Percentiles rank a stretch among this genome's conserved stretches.
These are phyloP conservation scores for Alternaria angustiovoidea DNA, from an alignment of 2,329 filamentous ascomycete species.

Conservation along the genomic window DNA sequence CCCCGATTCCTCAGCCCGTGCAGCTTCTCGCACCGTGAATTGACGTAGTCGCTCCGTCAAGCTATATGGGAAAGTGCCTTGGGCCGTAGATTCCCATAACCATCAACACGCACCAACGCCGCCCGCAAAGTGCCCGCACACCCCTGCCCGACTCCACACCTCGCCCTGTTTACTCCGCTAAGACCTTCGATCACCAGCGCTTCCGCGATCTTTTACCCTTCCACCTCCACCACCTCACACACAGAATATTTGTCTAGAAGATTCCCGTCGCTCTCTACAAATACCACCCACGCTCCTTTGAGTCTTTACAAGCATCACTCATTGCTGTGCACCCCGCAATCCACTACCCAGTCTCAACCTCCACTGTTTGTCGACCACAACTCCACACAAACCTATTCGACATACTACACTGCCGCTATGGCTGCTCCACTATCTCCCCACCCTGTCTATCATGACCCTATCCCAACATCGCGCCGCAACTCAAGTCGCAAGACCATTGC, in stretches of 20 bases:
- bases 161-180: conserved; percentile 34
- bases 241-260: conserved; percentile 21
- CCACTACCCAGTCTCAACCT: conserved; percentile 10
- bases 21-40: neutral
- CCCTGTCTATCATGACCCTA: conserved; percentile 33
- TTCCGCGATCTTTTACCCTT: conserved; percentile 28
- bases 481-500: conserved; percentile 40
- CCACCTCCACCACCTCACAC: conserved; percentile 15
- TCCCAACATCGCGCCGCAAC: conserved; percentile 32
- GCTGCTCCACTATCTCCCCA: conserved; percentile 28
- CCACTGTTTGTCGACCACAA: conserved; percentile 15
- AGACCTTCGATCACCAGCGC: conserved; percentile 35
- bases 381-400: conserved; percentile 11
- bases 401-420: conserved; percentile 28
- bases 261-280: conserved; percentile 27
- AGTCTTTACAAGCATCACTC: conserved; percentile 13
- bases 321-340: conserved; percentile 4
- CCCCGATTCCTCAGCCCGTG: conserved; percentile 9
- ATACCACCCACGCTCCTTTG: conserved; percentile 30
- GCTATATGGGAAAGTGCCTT: conserved; percentile 29
- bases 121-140: conserved; percentile 15
- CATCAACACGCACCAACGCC: conserved; percentile 9
- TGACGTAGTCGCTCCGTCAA: conserved; percentile 28
- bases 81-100: conserved; percentile 25
- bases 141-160: conserved; percentile 35